Base-by-base conservation (phyloP, 495 filamentous ascomycete species). In the Cudoniella acicularis region DNA sequence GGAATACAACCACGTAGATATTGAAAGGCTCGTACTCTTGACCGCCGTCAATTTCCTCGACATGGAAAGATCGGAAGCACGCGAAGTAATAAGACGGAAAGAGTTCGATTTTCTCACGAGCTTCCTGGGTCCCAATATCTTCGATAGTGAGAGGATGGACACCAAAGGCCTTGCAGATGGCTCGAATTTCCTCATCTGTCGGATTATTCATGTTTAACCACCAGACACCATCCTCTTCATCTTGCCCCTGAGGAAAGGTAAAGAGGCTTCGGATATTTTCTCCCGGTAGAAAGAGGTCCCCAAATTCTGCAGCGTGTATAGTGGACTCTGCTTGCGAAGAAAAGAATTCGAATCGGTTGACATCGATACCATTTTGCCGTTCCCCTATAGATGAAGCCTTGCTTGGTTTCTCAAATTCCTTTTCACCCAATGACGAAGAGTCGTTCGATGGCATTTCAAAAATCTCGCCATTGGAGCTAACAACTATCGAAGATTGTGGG, bases 11-110 rank as follows among this genome's bases (percentile, higher is more conserved):
- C 64, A 96, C 92, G 65, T 98, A 98, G 60, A 96, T 86, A 71
- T 97, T 96, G 69, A 96, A 88, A 0, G 95, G 93, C 54, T 96
- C 89, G 60, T 79, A 86, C 6, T 81, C 80, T 60, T 88, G 86
- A 64, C 95, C 91, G 63, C 85, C 75, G 59, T 92, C 90, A 41
- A 77, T 75, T 17, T 75, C 45, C 36, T 79, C 74, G 2, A 78
- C 70, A 59, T 81, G 88, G 72, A 97, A 98, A 1, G 91, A 95
- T 25, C 93, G 86, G 81, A 98, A 98, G 70, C 89, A 96, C 52
- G 96, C 91, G 67, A 98, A 96, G 69, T 98, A 98, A 77, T 98
- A 98, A 48, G 90, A 87, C 24, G 90, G 87, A 75, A 98, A 98
- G 27, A 98, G 84, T 70, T 98, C 94, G 30, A 98, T 96, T 75